phyloP scores from a whole-genome alignment of 164 flowering plant genomes.

The Nymphaea colorata region DNA sequence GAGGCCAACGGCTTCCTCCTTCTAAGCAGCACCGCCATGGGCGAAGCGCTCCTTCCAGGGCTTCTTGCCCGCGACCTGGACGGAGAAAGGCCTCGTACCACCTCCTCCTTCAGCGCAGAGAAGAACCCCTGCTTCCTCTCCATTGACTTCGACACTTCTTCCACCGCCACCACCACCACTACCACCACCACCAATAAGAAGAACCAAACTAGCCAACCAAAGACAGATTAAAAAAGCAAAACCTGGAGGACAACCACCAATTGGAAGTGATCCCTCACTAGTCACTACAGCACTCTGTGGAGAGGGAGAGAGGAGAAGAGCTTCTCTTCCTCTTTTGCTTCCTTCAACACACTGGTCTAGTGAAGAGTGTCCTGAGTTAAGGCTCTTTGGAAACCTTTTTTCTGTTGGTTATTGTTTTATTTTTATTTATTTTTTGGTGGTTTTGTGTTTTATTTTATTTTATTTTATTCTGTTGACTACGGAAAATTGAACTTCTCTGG shows the following conservation, averaged over 20 bases:
- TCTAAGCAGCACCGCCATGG: conserved; percentile 41
- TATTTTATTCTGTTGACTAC: too few relatives aligned
- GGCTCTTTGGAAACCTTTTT: too few relatives aligned
- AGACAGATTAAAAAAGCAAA: background rate
- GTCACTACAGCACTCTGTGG: background rate
- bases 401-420: too few relatives aligned
- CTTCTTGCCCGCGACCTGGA: conserved; percentile 48
- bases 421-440: too few relatives aligned
- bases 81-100: conserved; percentile 77
- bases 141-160: conserved; percentile 21
- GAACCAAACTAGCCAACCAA: background rate
- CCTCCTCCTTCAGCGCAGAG: conserved; percentile 72
- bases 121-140: conserved; percentile 83
- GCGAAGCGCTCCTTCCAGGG: conserved; percentile 36
- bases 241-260: background rate
- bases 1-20: conserved; percentile 29
- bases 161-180: background rate
- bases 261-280: background rate
- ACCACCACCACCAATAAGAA: conserved; percentile 2
- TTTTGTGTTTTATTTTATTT: too few relatives aligned
- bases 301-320: background rate
- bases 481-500: too few relatives aligned
- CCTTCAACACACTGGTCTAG: background rate
- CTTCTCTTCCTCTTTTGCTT: background rate
- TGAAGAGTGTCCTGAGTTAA: background rate